Percentiles rank a stretch among this genome's conserved stretches.
phyloP scores from a whole-genome alignment of 805 yeast species.

The Myxozyma sirexii region DNA sequence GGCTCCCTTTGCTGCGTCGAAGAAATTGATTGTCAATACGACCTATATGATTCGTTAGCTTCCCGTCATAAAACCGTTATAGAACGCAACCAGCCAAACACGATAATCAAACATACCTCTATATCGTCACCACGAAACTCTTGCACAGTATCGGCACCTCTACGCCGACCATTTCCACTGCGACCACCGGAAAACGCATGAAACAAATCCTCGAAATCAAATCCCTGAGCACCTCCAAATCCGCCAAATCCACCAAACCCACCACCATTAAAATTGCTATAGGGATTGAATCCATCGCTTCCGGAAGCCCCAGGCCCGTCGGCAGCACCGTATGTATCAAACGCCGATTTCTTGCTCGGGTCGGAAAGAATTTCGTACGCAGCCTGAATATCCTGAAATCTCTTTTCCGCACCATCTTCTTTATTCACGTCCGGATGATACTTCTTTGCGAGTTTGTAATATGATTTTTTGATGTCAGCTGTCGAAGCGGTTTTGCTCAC shows the following conservation, averaged over 20 bases:
- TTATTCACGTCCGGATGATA: conserved; percentile 97
- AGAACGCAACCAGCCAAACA: neutral
- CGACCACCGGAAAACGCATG: conserved; percentile 55
- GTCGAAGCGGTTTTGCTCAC: conserved; percentile 69
- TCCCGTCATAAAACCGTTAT: neutral
- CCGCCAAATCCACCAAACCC: conserved; percentile 48
- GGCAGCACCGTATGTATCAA: conserved; percentile 87
- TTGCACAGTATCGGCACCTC: conserved; percentile 54
- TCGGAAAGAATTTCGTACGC: conserved; percentile 85
- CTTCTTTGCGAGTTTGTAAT: conserved; percentile 88
- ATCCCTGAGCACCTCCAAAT: conserved; percentile 41
- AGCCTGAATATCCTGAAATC: conserved; percentile 89
- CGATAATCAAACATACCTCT: conserved; percentile 15
- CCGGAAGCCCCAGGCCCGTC: conserved; percentile 58
- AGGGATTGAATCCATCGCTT: conserved; percentile 54
- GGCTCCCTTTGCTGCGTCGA: conserved; percentile 84
- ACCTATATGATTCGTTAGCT: conserved; percentile 42
- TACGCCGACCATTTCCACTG: conserved; percentile 43
- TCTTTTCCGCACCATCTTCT: conserved; percentile 81
- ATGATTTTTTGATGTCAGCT: conserved; percentile 91
- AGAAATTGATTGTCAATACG: conserved; percentile 70
- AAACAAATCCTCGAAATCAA: conserved; percentile 66
- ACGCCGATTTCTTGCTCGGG: conserved; percentile 64
- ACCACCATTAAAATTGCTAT: conserved; percentile 53
- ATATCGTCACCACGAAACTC: conserved; percentile 89